Conservation (phyloP, 257 asterid species). For the Fraxinus excelsior region DNA sequence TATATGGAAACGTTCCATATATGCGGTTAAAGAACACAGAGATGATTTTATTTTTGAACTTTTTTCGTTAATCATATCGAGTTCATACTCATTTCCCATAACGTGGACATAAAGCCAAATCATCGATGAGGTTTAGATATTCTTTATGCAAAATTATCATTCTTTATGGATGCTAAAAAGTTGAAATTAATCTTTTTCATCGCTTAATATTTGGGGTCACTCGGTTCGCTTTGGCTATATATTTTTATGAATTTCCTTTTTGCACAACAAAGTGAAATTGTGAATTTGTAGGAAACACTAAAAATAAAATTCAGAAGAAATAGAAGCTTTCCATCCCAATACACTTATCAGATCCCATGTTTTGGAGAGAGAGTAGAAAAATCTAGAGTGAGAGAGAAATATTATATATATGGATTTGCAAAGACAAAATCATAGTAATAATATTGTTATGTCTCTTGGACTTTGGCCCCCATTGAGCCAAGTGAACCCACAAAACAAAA, state of each 20-base stretch:
- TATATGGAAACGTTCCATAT: too few species aligned
- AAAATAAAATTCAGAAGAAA: neutral
- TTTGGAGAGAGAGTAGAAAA: too few species aligned
- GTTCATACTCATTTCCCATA: neutral
- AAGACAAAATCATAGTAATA: conserved; percentile 19
- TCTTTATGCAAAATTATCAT: too few species aligned
- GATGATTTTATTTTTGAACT: too few species aligned
- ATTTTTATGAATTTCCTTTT: neutral
- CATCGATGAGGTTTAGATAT: neutral
- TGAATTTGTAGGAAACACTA: neutral
- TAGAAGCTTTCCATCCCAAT: conserved; percentile 8
- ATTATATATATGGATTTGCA: conserved; percentile 32
- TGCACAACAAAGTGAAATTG: neutral
- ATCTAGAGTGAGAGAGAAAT: too few species aligned
- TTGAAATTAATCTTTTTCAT: neutral
- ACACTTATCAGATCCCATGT: neutral
- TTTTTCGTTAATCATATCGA: too few species aligned
- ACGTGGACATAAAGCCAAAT: neutral
- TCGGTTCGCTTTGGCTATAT: conserved; percentile 13
- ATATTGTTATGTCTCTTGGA: conserved; percentile 33
- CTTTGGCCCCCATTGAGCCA: conserved; percentile 68
- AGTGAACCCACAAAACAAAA: conserved; percentile 43
- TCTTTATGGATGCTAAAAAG: too few species aligned
- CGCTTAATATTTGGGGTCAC: conserved; percentile 19
- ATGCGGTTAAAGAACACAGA: too few species aligned